Evolutionary conservation across 768 basidiomycete genomes (phyloP), one percentile per base, ranked within the genome.

Genomic region (Suillus ampliporus): DNA sequence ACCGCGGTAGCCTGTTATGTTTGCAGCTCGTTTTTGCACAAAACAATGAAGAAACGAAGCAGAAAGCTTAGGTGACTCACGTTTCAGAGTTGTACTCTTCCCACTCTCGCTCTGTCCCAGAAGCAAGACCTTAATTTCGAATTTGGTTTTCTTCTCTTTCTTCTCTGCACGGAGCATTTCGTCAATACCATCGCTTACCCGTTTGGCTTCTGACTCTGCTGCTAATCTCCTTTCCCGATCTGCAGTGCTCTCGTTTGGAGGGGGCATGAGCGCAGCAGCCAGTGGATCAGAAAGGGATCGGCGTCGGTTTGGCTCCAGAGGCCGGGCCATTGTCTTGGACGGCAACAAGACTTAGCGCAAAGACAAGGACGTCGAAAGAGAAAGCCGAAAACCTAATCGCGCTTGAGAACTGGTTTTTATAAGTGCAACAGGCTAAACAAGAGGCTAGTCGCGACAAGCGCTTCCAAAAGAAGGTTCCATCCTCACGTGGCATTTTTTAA

Each of bases 21-120:
- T 19, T 9, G 28, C 10, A n/a, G 19, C 37, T 35, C 26, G 17
- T 5, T 57, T 34, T 26, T 8, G 26, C 35, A 56, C 17, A 34
- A 21, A 34, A 57, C 17, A 28, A 34, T 5, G 21, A 34, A 57
- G 48, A 5, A 28, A 60, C 5, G 43, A 48, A 37, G 35, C 2
- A 23, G 23, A 38, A 13, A 34, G 23, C n/a, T 17, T 50, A 43
- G 58, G 52, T 61, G 57, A 88, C 91, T 86, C 81, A 93, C 92
- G 92, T 80, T 93, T 93, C 69, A 94, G 81, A 9, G 91, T 92
- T 10, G 92, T 94, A 72, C 90, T 92, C 81, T 94, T 94, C 44
- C 92, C 92, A 69, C 90, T 92, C 82, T 94, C 92, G 64, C 92
- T 93, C 83, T 94, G 92, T 57, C 92, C 92, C 46, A 94, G 86